Evolutionary conservation across 1,284 basidiomycete genomes (phyloP), one percentile per base, ranked within the genome.

Genomic region (Rhodofomes roseus): DNA sequence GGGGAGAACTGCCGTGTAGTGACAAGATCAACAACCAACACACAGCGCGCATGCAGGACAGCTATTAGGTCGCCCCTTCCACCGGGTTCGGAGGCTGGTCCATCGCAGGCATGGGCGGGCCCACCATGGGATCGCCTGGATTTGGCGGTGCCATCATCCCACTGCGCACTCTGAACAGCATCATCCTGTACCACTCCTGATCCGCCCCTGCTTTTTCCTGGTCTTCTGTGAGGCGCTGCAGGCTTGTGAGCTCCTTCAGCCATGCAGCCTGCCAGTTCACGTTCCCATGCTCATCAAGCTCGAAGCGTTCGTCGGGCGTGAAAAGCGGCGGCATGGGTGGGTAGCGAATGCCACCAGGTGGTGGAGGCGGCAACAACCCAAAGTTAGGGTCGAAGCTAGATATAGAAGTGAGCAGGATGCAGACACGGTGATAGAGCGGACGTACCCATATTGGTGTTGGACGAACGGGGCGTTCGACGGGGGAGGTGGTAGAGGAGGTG

Each of bases 121-220:
- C 60, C 75, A 84, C 81, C 55, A 81, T 74, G 20, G 73, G 68
- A 59, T 82, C 83, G 34, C 75, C 76, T 31, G 83, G 84, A 63
- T 84, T 85, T 46, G 80, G 76, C 39, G 81, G 80, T 37, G 86
- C 80, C 80, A 91, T 82, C 67, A 92, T 77, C 16, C 85, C 86
- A 46, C 80, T 81, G 56, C 90, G 78, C 55, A 92, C 82, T 25
- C 89, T 83, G 68, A 88, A 79, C 11, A 91, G 69, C 90, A 93
- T 92, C 81, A 89, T 86, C 63, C 86, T 78, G 66, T 86, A 93
- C 90, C 90, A 93, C 62, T 93, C 90, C 55, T 83, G 84, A 57
- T 89, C 87, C 1, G 81, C 86, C 36, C 86, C 86, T 22, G 84
- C 82, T 73, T 91, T 91, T 70, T 92, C 88, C 69, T 92, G 91